These are phyloP conservation scores for Limnanthes douglasii DNA, from an alignment of 345 rosid genomes.

Conservation along the genomic window DNA sequence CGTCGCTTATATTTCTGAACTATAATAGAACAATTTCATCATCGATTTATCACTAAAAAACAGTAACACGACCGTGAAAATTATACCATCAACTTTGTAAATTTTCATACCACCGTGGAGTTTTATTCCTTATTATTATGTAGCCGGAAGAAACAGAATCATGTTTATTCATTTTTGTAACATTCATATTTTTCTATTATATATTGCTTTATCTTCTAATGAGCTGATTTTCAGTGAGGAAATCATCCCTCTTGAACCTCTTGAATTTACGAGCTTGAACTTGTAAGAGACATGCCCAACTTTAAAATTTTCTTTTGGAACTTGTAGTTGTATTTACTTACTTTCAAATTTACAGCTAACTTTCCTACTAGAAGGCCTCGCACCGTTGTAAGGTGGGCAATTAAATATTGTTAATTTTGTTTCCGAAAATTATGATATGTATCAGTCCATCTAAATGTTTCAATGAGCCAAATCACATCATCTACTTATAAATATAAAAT, in stretches of 20 bases:
- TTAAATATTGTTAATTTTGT: conserved; percentile 50
- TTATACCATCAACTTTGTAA: conserved; percentile 59
- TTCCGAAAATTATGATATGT: conserved; percentile 48
- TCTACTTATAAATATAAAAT: too few species aligned
- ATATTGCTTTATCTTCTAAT: conserved; percentile 10
- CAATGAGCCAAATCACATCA: too few species aligned
- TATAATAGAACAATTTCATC: conserved; percentile 42
- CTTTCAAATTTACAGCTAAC: conserved; percentile 41
- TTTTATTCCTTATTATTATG: conserved; percentile 31
- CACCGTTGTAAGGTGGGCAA: conserved; percentile 32
- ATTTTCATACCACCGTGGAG: conserved; percentile 54
- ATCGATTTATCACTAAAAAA: conserved; percentile 42
- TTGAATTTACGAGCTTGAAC: conserved; percentile 43
- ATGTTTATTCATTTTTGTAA: conserved; percentile 9
- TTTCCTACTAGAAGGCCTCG: conserved; percentile 21
- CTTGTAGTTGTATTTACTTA: conserved; percentile 45
- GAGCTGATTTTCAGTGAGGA: conserved; percentile 19
- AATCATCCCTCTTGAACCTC: conserved; percentile 61
- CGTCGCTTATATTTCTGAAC: conserved; percentile 45
- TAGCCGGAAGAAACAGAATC: conserved; percentile 27
- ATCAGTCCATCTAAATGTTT: too few species aligned
- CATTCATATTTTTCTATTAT: conserved; percentile 4
- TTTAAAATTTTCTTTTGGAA: conserved; percentile 35
- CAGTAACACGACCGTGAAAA: conserved; percentile 54
- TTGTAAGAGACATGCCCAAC: conserved; percentile 42